Evolutionary conservation across 2,329 filamentous ascomycete genomes (phyloP), one percentile per base, ranked within the genome.

Genomic region (Venturia aucupariae): DNA sequence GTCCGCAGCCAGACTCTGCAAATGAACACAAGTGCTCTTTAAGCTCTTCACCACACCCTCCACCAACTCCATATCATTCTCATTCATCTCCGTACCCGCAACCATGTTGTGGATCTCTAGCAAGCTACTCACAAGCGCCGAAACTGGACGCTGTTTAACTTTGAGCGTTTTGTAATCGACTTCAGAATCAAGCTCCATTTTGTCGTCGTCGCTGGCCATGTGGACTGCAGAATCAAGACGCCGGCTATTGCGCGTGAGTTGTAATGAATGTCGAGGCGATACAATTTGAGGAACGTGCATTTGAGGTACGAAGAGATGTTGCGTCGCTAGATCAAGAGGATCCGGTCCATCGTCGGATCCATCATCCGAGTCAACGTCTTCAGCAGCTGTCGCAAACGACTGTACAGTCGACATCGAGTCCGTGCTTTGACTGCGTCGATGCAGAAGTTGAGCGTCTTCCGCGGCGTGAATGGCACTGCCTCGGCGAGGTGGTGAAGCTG

Each of bases 321-420:
- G 5, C 6, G 57, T 51, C 15, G 57, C 60, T 10, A 57, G 22
- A n/a, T 65, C 64, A 17, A 55, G 38, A 35, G 48, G 48, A n/a
- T 65, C 64, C 32, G 38, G 24, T 32, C 60, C 63, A 42, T 61
- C 60, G 17, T 66, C 65, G 15, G 65, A 61, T 19, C 57, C 65
- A 30, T 35, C 44, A 48, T 61, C 44, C 39, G 30, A 55, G 17
- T 62, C 61, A 15, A 27, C 35, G 7, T 60, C 65, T 44, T 67
- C 65, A 22, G 46, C 42, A 1, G 65, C 65, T 0, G 65, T 67
- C 46, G 32, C 27, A 55, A 67, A 67, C 2, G 65, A 67, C 11
- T 46, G 46, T 11, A 67, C 38, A 15, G 65, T 67, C 7, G 65
- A 66, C 17, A 66, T 60, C 19, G 65, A 66, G 32, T 66, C 65